Percentiles rank a stretch among this genome's conserved stretches.
Evolutionary conservation across 2,329 filamentous ascomycete genomes (phyloP).

Genomic region (Lecanicillium sp.): DNA sequence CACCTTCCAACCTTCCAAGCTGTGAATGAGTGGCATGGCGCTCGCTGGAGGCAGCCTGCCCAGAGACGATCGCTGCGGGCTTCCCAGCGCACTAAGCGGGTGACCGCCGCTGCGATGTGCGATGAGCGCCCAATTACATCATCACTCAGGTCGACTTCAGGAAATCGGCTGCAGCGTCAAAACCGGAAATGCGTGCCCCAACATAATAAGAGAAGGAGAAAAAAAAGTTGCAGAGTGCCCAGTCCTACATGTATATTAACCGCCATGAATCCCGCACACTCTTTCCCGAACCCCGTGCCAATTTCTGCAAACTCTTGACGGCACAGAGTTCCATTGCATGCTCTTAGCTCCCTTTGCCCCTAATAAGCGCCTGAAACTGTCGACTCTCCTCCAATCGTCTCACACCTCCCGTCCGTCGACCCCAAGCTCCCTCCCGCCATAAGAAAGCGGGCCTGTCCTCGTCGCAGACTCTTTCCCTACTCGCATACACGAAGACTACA

Average conservation of each 20-base stretch:
- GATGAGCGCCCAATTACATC: slow-evolving; percentile 12
- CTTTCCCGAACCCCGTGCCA: neutral
- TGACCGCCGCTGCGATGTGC: neutral
- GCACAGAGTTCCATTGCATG: neutral
- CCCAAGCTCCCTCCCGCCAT: slow-evolving; percentile 1
- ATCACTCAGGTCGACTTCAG: slow-evolving; percentile 4
- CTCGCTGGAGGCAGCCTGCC: no score
- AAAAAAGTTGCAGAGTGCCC: neutral
- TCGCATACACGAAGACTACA: neutral
- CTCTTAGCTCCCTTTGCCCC: neutral
- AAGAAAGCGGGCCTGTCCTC: slow-evolving; percentile 2
- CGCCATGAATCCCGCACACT: neutral
- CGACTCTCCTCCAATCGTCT: slow-evolving; percentile 4
- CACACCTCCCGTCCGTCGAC: neutral
- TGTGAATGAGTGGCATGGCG: no score
- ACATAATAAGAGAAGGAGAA: neutral
- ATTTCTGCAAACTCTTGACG: neutral
- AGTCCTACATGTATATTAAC: neutral
- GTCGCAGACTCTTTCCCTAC: neutral
- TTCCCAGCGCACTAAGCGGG: no score
- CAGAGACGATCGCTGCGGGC: no score
- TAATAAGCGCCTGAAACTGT: slow-evolving; percentile 10
- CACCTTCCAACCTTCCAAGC: no score
- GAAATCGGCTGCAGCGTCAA: neutral
- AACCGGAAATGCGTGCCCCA: slow-evolving; percentile 1